Evolutionary conservation across 2,329 filamentous ascomycete genomes (phyloP).

Genomic region (Phialocephala sp.): DNA sequence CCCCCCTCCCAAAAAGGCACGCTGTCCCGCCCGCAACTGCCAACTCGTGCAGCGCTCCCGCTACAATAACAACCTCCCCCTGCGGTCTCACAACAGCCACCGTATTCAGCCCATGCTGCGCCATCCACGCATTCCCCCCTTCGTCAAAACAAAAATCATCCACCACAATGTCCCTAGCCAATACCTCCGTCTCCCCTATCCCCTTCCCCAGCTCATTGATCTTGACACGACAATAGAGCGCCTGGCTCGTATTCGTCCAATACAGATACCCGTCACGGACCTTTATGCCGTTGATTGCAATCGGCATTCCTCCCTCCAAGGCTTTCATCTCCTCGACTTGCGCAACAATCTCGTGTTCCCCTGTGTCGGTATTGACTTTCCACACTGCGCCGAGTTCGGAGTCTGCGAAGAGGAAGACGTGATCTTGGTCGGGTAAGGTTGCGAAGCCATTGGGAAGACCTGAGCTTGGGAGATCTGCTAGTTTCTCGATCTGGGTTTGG

Average conservation of each 20-base stretch:
- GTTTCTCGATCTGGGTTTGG: slow-evolving; percentile 1
- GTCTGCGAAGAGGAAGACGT: slow-evolving; percentile 39
- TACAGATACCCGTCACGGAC: slow-evolving; percentile 17
- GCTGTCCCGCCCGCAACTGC: slow-evolving; percentile 30
- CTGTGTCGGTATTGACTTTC: slow-evolving; percentile 37
- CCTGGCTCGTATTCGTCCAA: slow-evolving; percentile 15
- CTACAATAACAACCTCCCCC: slow-evolving; percentile 11
- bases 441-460: background rate
- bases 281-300: slow-evolving; percentile 19
- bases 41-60: slow-evolving; percentile 23
- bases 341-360: slow-evolving; percentile 30
- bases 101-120: slow-evolving; percentile 15
- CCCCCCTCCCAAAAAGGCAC: slow-evolving; percentile 29
- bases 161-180: slow-evolving; percentile 5
- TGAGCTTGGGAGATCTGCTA: background rate
- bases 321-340: slow-evolving; percentile 36
- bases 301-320: background rate
- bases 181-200: slow-evolving; percentile 1
- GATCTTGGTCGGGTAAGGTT: slow-evolving; percentile 12
- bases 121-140: slow-evolving; percentile 30
- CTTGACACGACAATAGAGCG: slow-evolving; percentile 13
- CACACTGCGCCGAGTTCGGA: slow-evolving; percentile 38
- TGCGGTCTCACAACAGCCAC: slow-evolving; percentile 23
- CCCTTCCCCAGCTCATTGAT: slow-evolving; percentile 11
- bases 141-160: slow-evolving; percentile 28